Evolutionary conservation across 176 grass and related monocot genomes (phyloP).

Genomic region (Miscanthus lutarioriparius): DNA sequence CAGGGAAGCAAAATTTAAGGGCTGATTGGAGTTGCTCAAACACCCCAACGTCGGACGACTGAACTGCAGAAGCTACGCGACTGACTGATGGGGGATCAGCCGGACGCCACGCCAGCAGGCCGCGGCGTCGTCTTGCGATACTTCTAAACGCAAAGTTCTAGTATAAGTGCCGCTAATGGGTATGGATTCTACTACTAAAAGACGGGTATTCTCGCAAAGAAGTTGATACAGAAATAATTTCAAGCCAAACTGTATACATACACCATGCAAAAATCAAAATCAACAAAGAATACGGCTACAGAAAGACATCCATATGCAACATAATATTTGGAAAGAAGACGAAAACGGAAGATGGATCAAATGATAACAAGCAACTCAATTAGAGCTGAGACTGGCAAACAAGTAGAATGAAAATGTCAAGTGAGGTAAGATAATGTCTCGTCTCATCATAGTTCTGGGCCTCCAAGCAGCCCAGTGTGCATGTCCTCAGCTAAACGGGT

Average conservation of each 20-base stretch:
- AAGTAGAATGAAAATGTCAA: conserved; percentile 10
- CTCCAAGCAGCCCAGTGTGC: conserved; percentile 18
- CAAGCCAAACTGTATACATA: neutral
- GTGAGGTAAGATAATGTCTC: neutral
- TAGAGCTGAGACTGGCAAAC: neutral
- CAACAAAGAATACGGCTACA: neutral
- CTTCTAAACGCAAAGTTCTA: too few relatives aligned
- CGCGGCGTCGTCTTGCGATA: too few relatives aligned
- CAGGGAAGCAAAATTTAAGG: too few relatives aligned
- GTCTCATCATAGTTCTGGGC: neutral
- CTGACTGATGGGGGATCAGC: too few relatives aligned
- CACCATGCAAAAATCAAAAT: neutral
- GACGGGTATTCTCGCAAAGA: neutral
- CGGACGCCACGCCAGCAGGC: too few relatives aligned
- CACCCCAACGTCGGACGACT: too few relatives aligned
- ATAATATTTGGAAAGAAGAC: neutral
- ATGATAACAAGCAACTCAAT: conserved; percentile 3
- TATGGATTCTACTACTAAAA: neutral
- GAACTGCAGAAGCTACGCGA: too few relatives aligned
- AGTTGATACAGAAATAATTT: neutral
- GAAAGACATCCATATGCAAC: neutral
- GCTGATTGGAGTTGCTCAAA: too few relatives aligned
- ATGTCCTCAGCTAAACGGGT: conserved; percentile 21
- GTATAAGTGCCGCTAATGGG: too few relatives aligned
- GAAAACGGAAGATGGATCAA: neutral